Percentiles rank a stretch among this genome's conserved stretches.
phyloP scores from a whole-genome alignment of 441 rosid species.

The Arabidopsis lyrata region DNA sequence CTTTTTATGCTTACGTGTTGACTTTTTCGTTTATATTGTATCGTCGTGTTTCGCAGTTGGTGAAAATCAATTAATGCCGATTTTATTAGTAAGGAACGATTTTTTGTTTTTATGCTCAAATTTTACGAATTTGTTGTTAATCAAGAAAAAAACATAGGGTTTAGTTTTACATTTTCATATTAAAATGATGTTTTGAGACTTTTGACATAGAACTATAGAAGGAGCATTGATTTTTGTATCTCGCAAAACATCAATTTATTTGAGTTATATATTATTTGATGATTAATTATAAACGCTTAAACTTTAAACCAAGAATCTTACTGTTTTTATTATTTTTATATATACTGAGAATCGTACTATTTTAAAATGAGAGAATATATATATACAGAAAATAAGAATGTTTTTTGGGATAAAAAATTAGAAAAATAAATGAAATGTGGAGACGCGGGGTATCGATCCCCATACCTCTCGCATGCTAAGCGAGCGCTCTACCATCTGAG shows the following conservation, averaged over 20 bases:
- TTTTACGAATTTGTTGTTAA: neutral
- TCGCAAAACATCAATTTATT: neutral
- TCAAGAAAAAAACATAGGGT: neutral
- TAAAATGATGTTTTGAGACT: neutral
- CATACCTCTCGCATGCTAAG: constrained; percentile 98
- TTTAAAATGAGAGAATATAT: neutral
- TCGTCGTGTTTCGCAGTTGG: constrained; percentile 11
- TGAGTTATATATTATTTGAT: neutral
- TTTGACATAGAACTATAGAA: constrained; percentile 15
- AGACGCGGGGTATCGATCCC: constrained; percentile 79
- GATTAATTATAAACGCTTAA: neutral
- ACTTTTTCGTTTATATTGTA: neutral
- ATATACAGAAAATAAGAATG: neutral
- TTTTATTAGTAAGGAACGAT: neutral
- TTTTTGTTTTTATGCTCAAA: too few species aligned
- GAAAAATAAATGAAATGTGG: constrained; percentile 31
- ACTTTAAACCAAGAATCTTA: constrained; percentile 13
- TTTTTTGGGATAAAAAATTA: neutral
- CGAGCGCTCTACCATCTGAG: constrained; percentile 94
- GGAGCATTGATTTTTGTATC: neutral
- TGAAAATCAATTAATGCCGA: constrained; percentile 19
- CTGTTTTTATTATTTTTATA: neutral
- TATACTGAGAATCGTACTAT: neutral
- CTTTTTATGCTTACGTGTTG: constrained; percentile 10
- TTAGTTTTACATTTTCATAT: neutral